Percentiles rank a stretch among this genome's conserved stretches.
Evolutionary conservation across 1,284 basidiomycete species (phyloP).

Genomic region (Peniophora sp.): DNA sequence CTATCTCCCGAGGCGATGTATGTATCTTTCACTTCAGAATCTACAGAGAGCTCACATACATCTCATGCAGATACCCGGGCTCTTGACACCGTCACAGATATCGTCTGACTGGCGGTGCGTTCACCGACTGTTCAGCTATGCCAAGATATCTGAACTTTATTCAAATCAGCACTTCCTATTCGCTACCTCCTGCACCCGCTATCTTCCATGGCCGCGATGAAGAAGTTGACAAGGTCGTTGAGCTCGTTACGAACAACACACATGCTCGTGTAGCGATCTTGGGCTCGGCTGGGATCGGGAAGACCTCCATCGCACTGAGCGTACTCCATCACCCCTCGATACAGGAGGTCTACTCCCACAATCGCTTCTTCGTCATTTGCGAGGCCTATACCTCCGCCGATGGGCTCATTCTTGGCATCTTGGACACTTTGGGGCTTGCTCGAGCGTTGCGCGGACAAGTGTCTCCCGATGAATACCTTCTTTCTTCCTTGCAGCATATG

Average conservation of each 20-base stretch:
- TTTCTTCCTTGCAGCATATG: slow-evolving; percentile 11
- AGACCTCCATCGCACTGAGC: slow-evolving; percentile 23
- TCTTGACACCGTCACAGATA: too few relatives aligned
- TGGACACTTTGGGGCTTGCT: slow-evolving; percentile 9
- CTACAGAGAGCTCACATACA: too few relatives aligned
- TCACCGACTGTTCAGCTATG: too few relatives aligned
- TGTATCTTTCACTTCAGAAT: too few relatives aligned
- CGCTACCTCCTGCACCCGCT: slow-evolving; percentile 1
- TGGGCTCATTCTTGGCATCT: slow-evolving; percentile 16
- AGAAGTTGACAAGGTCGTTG: slow-evolving; percentile 4
- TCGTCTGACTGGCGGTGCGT: too few relatives aligned
- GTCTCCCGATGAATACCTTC: background rate
- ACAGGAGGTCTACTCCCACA: slow-evolving; percentile 11
- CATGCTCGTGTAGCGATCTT: slow-evolving; percentile 18
- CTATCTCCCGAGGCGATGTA: too few relatives aligned
- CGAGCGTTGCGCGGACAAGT: background rate
- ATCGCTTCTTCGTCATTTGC: slow-evolving; percentile 22
- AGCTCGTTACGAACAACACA: background rate
- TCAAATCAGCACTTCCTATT: background rate
- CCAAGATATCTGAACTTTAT: too few relatives aligned
- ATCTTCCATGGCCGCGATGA: slow-evolving; percentile 5
- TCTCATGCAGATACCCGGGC: too few relatives aligned
- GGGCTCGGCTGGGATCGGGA: slow-evolving; percentile 29
- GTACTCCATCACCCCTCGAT: slow-evolving; percentile 16
- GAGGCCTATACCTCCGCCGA: slow-evolving; percentile 14